Base-by-base conservation (phyloP, 83 land plant genomes). In the Picea mariana region DNA sequence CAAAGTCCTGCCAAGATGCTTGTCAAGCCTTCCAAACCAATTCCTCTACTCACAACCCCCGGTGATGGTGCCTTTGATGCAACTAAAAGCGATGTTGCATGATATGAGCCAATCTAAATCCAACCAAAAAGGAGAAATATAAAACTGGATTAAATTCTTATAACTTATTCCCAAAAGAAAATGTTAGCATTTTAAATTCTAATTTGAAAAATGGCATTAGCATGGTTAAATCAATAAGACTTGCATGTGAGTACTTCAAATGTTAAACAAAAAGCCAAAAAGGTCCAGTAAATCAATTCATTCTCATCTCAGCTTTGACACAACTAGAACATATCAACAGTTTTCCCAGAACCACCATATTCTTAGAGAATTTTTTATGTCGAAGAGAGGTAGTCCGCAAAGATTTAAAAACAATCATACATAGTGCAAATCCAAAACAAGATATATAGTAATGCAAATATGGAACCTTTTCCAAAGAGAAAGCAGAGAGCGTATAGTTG, bases 1-100 rank as follows among this genome's bases (percentile, higher is more conserved):
- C 98, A 97, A 67, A 97, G 83, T 67, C 99, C 98, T 34, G 98
- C 99, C 40, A 97, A 77, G 5, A 92, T 78, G 80, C 99, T 94
- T 38, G 98, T 88, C 38, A 92, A 40, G 34, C 99, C 99, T 85
- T 95, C 99, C 81, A 97, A 16, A 7, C 92, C 99, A 71, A 97
- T 95, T 26, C 97, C 92, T 82, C 99, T 87, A 83, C 99, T 90
- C 18, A 97, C 99, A 27, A 94, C 86, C 40, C 97, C 97, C 24
- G 94, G 95, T 17, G 99, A 86, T 80, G 99, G 99, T 62, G 98
- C 92, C 82, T 84, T 87, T 60, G 89, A 84, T 80, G 89, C 90
- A 5, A 92, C 88, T 16, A 86, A 82, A 75, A 97, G 42, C 3
- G 99, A 88, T 65, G 95, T 65, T 38, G 98, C 87, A 85, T 95